Evolutionary conservation across 169 alveolate genomes (phyloP).

Genomic region (Plasmodium sp.): DNA sequence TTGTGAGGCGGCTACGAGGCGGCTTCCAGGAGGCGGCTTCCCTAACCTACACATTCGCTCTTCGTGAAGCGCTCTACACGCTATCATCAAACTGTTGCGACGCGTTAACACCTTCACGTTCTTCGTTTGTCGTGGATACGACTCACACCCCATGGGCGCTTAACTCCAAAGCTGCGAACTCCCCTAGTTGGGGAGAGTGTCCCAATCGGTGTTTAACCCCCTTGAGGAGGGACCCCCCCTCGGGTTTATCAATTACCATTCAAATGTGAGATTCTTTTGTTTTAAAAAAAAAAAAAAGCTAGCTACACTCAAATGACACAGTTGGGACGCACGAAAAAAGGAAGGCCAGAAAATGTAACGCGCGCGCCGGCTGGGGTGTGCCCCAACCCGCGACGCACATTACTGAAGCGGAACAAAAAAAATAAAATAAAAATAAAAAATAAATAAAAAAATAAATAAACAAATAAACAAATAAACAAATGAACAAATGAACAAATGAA

Average conservation of each 20-base stretch:
- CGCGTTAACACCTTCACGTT: not conserved
- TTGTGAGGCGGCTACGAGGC: not conserved
- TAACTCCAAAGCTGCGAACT: not conserved
- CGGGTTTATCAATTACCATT: not conserved
- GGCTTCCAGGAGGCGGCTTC: not conserved
- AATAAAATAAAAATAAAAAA: not conserved
- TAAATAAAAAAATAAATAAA: not conserved
- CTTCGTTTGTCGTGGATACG: not conserved
- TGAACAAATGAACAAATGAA: too few relatives aligned
- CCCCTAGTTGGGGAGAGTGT: not conserved
- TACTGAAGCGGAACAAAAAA: not conserved
- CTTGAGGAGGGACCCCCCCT: not conserved
- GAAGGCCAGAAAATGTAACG: not conserved
- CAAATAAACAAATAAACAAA: too few relatives aligned
- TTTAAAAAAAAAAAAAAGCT: too few relatives aligned
- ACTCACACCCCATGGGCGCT: not conserved
- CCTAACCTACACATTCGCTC: not conserved
- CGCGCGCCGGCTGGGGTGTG: not conserved
- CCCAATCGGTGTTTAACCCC: not conserved
- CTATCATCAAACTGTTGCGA: not conserved
- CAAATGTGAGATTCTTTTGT: not conserved
- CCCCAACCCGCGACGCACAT: not conserved
- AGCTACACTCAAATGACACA: not conserved
- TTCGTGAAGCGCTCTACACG: not conserved
- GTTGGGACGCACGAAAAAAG: not conserved